These are phyloP conservation scores for Fusarium sp. DNA, from an alignment of 2,329 filamentous ascomycete species.

Conservation along the genomic window DNA sequence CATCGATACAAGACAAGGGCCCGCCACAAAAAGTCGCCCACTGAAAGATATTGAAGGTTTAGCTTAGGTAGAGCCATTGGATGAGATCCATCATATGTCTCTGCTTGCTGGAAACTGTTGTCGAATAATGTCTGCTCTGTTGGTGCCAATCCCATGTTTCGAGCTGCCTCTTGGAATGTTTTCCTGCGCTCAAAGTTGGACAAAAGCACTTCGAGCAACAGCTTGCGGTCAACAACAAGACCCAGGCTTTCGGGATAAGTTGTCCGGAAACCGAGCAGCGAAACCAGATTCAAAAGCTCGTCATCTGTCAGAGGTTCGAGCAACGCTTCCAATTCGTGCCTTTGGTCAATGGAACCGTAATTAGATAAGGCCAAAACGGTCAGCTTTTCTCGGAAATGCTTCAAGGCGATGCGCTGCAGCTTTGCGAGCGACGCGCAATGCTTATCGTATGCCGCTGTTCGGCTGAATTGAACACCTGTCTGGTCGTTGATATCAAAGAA, in stretches of 20 bases:
- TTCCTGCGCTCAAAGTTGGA: slow-evolving; percentile 79
- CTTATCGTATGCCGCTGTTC: slow-evolving; percentile 78
- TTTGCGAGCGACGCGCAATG: slow-evolving; percentile 82
- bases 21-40: slow-evolving; percentile 97
- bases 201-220: slow-evolving; percentile 77
- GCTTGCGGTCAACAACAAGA: slow-evolving; percentile 70
- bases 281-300: slow-evolving; percentile 77
- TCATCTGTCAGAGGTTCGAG: slow-evolving; percentile 77
- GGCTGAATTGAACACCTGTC: slow-evolving; percentile 79
- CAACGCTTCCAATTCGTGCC: slow-evolving; percentile 80
- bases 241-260: slow-evolving; percentile 79
- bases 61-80: slow-evolving; percentile 93
- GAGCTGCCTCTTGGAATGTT: slow-evolving; percentile 83
- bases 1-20: slow-evolving; percentile 88
- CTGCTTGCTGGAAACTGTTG: slow-evolving; percentile 78
- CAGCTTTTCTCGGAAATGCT: slow-evolving; percentile 87
- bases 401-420: slow-evolving; percentile 81
- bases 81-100: slow-evolving; percentile 85
- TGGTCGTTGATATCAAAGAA: slow-evolving; percentile 93
- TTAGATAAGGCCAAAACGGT: slow-evolving; percentile 94
- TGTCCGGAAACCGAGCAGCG: slow-evolving; percentile 79
- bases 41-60: slow-evolving; percentile 93
- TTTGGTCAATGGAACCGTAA: slow-evolving; percentile 85
- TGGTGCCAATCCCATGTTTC: slow-evolving; percentile 79
- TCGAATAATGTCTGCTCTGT: slow-evolving; percentile 88